A percentile compares a stretch with the other conserved stretches of the same genome.
Evolutionary conservation across 2,329 filamentous ascomycete genomes (phyloP).

Genomic region (Colletotrichum tanaceti): DNA sequence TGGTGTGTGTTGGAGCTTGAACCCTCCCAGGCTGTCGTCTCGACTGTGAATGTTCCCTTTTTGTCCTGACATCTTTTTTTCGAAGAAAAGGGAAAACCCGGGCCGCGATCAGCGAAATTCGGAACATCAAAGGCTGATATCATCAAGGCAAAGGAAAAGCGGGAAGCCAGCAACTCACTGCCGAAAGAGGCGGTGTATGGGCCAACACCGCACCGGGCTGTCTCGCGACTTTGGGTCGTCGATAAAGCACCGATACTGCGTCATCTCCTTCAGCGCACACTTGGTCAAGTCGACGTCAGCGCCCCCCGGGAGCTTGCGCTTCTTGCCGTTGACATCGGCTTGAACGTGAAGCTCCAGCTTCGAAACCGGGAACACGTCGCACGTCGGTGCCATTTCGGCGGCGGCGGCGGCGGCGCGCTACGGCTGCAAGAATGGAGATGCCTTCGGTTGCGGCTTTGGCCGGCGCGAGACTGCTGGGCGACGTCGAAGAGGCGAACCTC

Average conservation of each 20-base stretch:
- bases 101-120: neutral
- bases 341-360: slow-evolving; percentile 64
- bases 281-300: slow-evolving; percentile 61
- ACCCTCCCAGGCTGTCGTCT: slow-evolving; percentile 73
- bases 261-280: slow-evolving; percentile 68
- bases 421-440: slow-evolving; percentile 45
- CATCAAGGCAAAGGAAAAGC: neutral
- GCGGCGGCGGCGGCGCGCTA: neutral
- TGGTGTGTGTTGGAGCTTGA: neutral
- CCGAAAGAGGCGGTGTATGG: slow-evolving; percentile 69
- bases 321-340: slow-evolving; percentile 59
- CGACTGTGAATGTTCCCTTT: slow-evolving; percentile 68
- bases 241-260: slow-evolving; percentile 71
- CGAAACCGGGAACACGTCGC: slow-evolving; percentile 64
- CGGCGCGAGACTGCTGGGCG: slow-evolving; percentile 63
- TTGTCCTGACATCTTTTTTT: slow-evolving; percentile 66
- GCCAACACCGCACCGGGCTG: slow-evolving; percentile 65
- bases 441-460: slow-evolving; percentile 53
- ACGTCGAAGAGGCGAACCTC: slow-evolving; percentile 67
- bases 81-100: slow-evolving; percentile 19
- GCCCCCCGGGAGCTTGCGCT: slow-evolving; percentile 61
- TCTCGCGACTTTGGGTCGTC: slow-evolving; percentile 58
- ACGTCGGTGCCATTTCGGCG: slow-evolving; percentile 67
- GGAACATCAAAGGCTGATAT: neutral
- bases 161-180: slow-evolving; percentile 58